Evolutionary conservation across 208 protist genomes (phyloP).

Genomic region (Leishmania braziliensis): DNA sequence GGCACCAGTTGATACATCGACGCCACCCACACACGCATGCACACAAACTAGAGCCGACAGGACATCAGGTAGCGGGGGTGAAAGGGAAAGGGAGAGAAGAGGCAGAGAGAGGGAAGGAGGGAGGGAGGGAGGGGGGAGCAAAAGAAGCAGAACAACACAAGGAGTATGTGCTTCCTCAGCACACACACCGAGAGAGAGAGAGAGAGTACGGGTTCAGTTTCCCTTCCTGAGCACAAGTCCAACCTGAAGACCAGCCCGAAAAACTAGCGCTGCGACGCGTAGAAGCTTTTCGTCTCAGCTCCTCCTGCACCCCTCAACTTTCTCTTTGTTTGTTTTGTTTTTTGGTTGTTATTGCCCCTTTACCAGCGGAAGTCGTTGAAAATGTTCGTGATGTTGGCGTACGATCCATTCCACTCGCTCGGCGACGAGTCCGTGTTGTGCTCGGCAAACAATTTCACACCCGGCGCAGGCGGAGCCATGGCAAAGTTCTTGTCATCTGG

Average conservation of each 20-base stretch:
- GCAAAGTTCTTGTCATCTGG: constrained; percentile 84
- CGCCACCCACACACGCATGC: not conserved
- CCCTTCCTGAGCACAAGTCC: not conserved
- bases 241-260: not conserved
- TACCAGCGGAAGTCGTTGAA: constrained; percentile 92
- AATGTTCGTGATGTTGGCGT: constrained; percentile 85
- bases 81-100: not conserved
- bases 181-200: not conserved
- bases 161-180: no score
- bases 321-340: not conserved
- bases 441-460: constrained; percentile 82
- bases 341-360: not conserved
- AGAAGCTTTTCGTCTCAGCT: not conserved
- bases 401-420: constrained; percentile 78
- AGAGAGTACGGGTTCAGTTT: not conserved
- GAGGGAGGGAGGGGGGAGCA: no score
- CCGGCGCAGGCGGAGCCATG: constrained; percentile 60
- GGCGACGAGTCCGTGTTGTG: constrained; percentile 87
- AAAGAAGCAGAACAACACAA: not conserved
- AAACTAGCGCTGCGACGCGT: no score
- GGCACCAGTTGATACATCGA: not conserved
- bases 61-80: not conserved
- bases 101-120: not conserved
- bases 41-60: not conserved
- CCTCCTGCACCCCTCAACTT: not conserved